A percentile compares a stretch with the other conserved stretches of the same genome.
Conservation (phyloP, 2,329 filamentous ascomycete genomes). For the Kalaharituber pfeilii region DNA sequence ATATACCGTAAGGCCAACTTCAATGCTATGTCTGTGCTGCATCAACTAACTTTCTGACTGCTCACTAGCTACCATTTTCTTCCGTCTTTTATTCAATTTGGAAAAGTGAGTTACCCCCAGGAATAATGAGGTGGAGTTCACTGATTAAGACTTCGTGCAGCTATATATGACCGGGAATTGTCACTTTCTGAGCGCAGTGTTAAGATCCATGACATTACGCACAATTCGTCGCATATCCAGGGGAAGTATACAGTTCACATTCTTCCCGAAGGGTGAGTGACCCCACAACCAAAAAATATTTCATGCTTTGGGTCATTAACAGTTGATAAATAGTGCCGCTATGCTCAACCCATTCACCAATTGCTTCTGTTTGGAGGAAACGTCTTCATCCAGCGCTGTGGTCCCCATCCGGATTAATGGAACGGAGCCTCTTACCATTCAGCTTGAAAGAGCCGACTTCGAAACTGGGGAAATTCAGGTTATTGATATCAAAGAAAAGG, state of each 20-base stretch:
- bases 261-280: constrained; percentile 63
- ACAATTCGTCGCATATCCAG: constrained; percentile 84
- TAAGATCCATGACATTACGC: constrained; percentile 68
- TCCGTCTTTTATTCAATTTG: constrained; percentile 13
- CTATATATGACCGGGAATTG: constrained; percentile 81
- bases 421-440: constrained; percentile 72
- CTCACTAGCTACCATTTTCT: constrained; percentile 9
- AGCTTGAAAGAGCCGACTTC: constrained; percentile 73
- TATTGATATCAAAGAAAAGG: constrained; percentile 54
- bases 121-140: neutral
- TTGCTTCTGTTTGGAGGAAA: constrained; percentile 63
- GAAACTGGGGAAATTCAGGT: constrained; percentile 65
- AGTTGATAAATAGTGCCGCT: constrained; percentile 44
- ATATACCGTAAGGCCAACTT: constrained; percentile 17
- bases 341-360: constrained; percentile 64
- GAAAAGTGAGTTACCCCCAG: constrained; percentile 11
- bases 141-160: constrained; percentile 19
- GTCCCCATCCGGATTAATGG: constrained; percentile 88
- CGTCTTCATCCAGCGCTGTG: constrained; percentile 38
- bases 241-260: constrained; percentile 97
- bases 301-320: constrained; percentile 15
- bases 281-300: neutral
- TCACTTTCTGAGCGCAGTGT: constrained; percentile 88
- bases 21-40: no score
- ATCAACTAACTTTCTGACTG: no score